Conservation (phyloP, 2,329 filamentous ascomycete species). For the Tolypocladium sp. region DNA sequence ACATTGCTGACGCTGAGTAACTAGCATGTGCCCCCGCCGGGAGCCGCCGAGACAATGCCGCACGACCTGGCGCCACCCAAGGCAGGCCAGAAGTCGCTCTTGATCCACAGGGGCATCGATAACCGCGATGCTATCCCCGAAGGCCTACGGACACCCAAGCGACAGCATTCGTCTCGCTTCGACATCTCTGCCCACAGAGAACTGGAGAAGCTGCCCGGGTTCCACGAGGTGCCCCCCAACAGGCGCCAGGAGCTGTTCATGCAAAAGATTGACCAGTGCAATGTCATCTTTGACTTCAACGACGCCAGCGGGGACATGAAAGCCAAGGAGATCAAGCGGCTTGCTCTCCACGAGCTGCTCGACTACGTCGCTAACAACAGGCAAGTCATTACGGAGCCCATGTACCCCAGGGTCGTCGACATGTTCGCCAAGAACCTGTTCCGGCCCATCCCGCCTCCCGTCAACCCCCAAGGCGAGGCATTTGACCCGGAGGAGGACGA, state of each 20-base stretch:
- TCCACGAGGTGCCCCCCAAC: slow-evolving; percentile 94
- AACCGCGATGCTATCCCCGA: slow-evolving; percentile 89
- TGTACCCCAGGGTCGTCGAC: slow-evolving; percentile 97
- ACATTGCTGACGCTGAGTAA: not conserved
- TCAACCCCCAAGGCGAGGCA: slow-evolving; percentile 95
- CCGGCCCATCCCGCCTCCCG: slow-evolving; percentile 89
- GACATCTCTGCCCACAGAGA: slow-evolving; percentile 96
- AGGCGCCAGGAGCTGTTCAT: slow-evolving; percentile 95
- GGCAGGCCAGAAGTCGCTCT: slow-evolving; percentile 76
- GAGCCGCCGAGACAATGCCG: slow-evolving; percentile 94
- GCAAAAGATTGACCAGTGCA: slow-evolving; percentile 99
- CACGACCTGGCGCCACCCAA: slow-evolving; percentile 93
- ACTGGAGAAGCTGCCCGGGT: slow-evolving; percentile 92
- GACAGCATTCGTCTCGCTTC: slow-evolving; percentile 95
- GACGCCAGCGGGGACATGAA: slow-evolving; percentile 98
- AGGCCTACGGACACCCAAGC: slow-evolving; percentile 87
- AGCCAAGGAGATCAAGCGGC: slow-evolving; percentile 97
- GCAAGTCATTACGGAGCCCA: slow-evolving; percentile 95
- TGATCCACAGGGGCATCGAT: slow-evolving; percentile 76
- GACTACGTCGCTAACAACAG: slow-evolving; percentile 98
- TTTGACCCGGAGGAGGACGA: slow-evolving; percentile 99
- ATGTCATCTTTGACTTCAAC: slow-evolving; percentile 99
- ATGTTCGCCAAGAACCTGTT: slow-evolving; percentile 99
- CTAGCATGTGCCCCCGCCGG: slow-evolving; percentile 80
- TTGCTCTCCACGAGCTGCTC: slow-evolving; percentile 89